Evolutionary conservation across 176 grass and related monocot genomes (phyloP).

Genomic region (Oryza brachyantha): DNA sequence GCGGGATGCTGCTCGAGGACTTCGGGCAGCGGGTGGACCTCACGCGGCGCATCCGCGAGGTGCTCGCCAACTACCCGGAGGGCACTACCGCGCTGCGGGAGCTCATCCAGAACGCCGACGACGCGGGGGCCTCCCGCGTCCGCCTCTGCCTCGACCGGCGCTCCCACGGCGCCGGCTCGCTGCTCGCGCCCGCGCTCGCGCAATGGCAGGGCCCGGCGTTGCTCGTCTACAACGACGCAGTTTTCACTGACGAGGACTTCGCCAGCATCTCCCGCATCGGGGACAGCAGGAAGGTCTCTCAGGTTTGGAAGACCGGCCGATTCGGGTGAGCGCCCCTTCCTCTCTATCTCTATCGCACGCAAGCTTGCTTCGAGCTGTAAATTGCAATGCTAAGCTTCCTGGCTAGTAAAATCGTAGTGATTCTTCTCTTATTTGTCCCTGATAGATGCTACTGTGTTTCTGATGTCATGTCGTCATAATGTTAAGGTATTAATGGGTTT

Average conservation of each 20-base stretch:
- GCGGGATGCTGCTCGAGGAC: conserved; percentile 72
- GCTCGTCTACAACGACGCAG: conserved; percentile 75
- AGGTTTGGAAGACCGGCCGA: conserved; percentile 92
- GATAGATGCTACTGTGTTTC: conserved; percentile 8
- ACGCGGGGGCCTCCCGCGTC: conserved; percentile 70
- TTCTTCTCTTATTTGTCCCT: background rate
- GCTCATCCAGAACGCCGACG: conserved; percentile 94
- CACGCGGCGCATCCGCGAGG: conserved; percentile 87
- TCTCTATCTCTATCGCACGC: background rate
- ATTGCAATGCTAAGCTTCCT: background rate
- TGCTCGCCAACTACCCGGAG: conserved; percentile 90
- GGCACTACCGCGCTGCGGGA: conserved; percentile 87
- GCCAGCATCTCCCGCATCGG: conserved; percentile 86
- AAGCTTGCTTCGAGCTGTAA: conserved; percentile 11
- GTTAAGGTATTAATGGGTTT: background rate
- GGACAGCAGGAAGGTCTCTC: conserved; percentile 84
- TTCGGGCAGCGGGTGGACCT: conserved; percentile 92
- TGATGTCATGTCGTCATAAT: background rate
- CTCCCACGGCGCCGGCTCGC: conserved; percentile 44
- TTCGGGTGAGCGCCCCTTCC: conserved; percentile 55
- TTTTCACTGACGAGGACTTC: conserved; percentile 94
- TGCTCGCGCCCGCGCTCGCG: conserved; percentile 67
- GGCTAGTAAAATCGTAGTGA: background rate
- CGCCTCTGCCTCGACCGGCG: conserved; percentile 96
- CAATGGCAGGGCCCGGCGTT: conserved; percentile 93